Evolutionary conservation across 441 rosid genomes (phyloP).

Genomic region (Isatis lusitanica): DNA sequence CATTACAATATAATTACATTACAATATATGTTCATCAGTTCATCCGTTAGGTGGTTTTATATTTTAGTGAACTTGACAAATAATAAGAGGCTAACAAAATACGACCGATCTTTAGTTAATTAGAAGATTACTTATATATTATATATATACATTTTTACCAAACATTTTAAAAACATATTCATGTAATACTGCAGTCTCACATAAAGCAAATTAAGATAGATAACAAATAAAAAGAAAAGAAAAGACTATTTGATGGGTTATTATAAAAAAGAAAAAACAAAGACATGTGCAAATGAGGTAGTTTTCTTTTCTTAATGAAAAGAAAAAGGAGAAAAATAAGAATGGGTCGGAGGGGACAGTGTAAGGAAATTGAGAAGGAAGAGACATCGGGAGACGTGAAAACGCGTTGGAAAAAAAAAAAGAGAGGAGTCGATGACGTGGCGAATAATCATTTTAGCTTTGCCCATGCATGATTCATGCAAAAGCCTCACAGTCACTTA

Average conservation of each 20-base stretch:
- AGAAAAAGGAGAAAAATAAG: neutral
- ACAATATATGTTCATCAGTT: too few species aligned
- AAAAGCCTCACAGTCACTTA: neutral
- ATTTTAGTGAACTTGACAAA: neutral
- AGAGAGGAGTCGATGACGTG: neutral
- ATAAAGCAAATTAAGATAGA: neutral
- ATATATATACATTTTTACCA: neutral
- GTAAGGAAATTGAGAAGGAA: slow-evolving; percentile 17
- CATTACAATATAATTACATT: neutral
- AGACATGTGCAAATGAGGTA: slow-evolving; percentile 16
- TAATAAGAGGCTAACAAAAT: neutral
- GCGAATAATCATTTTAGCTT: slow-evolving; percentile 10
- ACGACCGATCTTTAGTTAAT: too few species aligned
- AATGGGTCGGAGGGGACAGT: slow-evolving; percentile 30
- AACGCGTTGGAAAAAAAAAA: slow-evolving; percentile 15
- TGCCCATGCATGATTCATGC: slow-evolving; percentile 31
- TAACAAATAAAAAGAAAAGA: neutral
- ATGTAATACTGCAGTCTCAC: neutral
- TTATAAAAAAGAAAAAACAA: neutral
- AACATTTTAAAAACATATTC: neutral
- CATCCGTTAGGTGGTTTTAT: slow-evolving; percentile 6
- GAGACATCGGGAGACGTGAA: slow-evolving; percentile 22
- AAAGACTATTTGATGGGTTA: neutral
- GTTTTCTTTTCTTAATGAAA: neutral
- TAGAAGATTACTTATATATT: neutral